Evolutionary conservation across 1,139 yeast genomes (phyloP), one percentile per base, ranked within the genome.

Genomic region (Pichia sp.): DNA sequence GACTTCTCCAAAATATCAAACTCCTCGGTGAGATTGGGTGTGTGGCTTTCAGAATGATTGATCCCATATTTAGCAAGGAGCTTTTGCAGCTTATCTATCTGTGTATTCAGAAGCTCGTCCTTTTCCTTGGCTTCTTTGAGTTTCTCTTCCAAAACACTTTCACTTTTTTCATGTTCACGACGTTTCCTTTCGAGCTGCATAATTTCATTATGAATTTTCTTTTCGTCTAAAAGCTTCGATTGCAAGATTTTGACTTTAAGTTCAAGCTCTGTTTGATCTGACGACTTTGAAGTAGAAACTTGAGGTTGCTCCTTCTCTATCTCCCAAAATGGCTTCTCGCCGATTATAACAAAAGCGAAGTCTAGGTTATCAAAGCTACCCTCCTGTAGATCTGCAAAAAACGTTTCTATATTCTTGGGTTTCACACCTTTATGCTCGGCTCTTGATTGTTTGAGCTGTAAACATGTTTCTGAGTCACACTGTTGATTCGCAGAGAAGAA

Each of bases 161-260:
- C 40, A 19, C 44, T 44, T 5, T 8, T 8, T 13, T 51, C 43
- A 11, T 50, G 15, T 3, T 43, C 10, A 7, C 15, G 23, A 8
- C 42, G 2, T 7, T 42, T 29, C 30, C 32, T 50, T 26, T 54
- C 50, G 31, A 53, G 34, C 16, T 50, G 34, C 2, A 50, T 31
- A 4, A 50, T 10, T 30, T 54, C 48, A 5, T 43, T 23, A 26
- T 54, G 55, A 30, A 30, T 13, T 38, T 50, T 44, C 23, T 51
- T 51, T 3, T 52, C 56, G 29, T 55, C 51, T 3, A 38, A 5
- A 26, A 57, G 16, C 51, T 57, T 57, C 3, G 58, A 49, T 45
- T 57, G 54, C 15, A 57, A 45, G 8, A 53, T 34, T 16, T 53
- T 32, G 5, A 57, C 23, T 43, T 57, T 57, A 4, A 50, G 31